These are phyloP conservation scores for Stagonosporopsis tanaceti DNA, from an alignment of 2,329 filamentous ascomycete species.

Conservation along the genomic window DNA sequence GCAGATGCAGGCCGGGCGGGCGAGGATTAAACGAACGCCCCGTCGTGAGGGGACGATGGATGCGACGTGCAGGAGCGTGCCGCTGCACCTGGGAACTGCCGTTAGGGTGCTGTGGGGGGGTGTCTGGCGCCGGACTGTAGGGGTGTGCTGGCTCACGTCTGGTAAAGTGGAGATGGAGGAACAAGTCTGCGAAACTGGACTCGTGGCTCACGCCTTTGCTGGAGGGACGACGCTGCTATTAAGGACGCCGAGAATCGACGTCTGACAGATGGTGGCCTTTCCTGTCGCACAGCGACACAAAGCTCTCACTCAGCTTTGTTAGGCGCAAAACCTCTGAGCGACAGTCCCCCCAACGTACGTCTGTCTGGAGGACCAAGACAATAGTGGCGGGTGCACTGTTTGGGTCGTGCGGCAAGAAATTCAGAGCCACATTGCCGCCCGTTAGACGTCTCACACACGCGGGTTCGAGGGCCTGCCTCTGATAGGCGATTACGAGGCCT, in stretches of 20 bases:
- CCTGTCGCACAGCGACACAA: constrained; percentile 21
- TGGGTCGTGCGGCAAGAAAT: constrained; percentile 32
- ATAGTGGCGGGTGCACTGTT: constrained; percentile 31
- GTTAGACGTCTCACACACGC: constrained; percentile 37
- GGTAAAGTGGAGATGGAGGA: constrained; percentile 29
- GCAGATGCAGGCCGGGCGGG: constrained; percentile 27
- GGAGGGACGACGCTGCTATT: constrained; percentile 26
- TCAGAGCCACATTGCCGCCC: constrained; percentile 32
- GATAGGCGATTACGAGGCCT: constrained; percentile 28
- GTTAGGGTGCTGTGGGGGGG: constrained; percentile 44
- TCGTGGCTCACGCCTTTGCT: constrained; percentile 22
- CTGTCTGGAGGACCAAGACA: constrained; percentile 16
- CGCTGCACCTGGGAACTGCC: constrained; percentile 48
- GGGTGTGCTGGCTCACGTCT: constrained; percentile 27
- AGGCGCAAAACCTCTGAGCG: constrained; percentile 22
- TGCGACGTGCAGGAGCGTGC: constrained; percentile 42
- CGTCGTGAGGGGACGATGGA: constrained; percentile 25
- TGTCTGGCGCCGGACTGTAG: constrained; percentile 34
- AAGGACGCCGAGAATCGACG: constrained; percentile 21
- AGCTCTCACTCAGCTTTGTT: constrained; percentile 30
- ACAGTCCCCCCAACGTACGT: constrained; percentile 8
- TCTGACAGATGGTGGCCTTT: constrained; percentile 26
- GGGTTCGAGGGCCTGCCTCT: constrained; percentile 27
- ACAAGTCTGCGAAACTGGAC: constrained; percentile 21
- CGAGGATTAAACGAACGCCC: constrained; percentile 33